phyloP scores from a whole-genome alignment of 176 grass and related monocot species.

The Phoenix dactylifera region DNA sequence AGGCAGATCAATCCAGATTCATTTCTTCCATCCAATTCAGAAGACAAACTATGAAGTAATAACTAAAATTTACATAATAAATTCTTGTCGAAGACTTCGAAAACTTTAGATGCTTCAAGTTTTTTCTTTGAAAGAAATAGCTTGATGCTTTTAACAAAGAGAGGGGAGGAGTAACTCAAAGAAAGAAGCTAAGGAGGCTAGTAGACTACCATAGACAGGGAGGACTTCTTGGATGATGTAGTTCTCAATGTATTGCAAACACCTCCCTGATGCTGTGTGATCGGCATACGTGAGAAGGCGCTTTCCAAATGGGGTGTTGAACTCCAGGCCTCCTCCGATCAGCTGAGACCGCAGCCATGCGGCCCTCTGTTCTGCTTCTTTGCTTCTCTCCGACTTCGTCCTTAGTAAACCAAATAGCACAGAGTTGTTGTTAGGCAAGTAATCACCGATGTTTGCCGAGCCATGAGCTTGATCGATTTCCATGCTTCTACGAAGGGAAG shows the following conservation, averaged over 20 bases:
- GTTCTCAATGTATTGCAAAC: constrained; percentile 62
- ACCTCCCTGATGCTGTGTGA: constrained; percentile 61
- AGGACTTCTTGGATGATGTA: constrained; percentile 62
- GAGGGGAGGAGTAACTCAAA: not conserved
- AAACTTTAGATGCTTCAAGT: too few relatives aligned
- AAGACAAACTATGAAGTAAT: too few relatives aligned
- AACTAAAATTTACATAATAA: too few relatives aligned
- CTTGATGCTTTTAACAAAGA: too few relatives aligned
- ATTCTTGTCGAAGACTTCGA: too few relatives aligned
- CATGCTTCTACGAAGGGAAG: not conserved
- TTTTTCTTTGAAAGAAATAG: too few relatives aligned
- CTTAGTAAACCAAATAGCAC: too few relatives aligned
- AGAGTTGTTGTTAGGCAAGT: too few relatives aligned
- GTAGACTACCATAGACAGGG: constrained; percentile 54
- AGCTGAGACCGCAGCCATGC: constrained; percentile 67
- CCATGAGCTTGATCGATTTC: too few relatives aligned
- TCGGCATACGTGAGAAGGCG: constrained; percentile 63
- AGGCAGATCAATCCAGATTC: not conserved
- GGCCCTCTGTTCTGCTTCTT: constrained; percentile 23
- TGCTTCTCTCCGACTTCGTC: too few relatives aligned
- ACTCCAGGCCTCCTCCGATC: constrained; percentile 43
- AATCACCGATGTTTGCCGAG: too few relatives aligned
- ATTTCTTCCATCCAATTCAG: not conserved
- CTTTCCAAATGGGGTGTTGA: constrained; percentile 55
- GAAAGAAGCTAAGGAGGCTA: not conserved